A percentile compares a stretch with the other conserved stretches of the same genome.
These are phyloP conservation scores for Rhodomyrtus tomentosa DNA, from an alignment of 345 rosid genomes.

Conservation along the genomic window DNA sequence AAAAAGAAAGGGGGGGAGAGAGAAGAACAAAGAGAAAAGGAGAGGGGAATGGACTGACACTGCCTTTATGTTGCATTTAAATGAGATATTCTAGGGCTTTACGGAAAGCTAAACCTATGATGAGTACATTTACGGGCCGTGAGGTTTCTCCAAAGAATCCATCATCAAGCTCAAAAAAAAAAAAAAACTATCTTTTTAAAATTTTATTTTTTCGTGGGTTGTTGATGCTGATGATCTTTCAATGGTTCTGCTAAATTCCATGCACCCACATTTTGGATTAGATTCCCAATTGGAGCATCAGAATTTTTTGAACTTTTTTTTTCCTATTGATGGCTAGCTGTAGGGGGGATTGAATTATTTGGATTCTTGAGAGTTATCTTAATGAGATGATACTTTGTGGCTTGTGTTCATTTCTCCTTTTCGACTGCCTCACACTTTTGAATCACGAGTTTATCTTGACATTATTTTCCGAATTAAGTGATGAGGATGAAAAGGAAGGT, in stretches of 20 bases:
- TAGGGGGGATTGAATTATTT: conserved; percentile 2
- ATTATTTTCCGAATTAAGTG: neutral
- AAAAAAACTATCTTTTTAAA: neutral
- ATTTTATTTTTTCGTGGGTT: neutral
- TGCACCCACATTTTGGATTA: neutral
- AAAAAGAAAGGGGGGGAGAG: neutral
- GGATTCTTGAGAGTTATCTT: conserved; percentile 14
- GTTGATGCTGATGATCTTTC: neutral
- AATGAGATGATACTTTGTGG: neutral
- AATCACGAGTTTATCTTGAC: neutral
- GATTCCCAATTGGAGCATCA: neutral
- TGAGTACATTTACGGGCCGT: conserved; percentile 35
- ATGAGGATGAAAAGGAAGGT: neutral
- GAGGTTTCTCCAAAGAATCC: conserved; percentile 24
- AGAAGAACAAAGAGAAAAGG: neutral
- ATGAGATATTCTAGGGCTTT: conserved; percentile 38
- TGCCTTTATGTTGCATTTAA: conserved; percentile 16
- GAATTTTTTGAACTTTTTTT: neutral
- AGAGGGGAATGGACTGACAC: conserved; percentile 5
- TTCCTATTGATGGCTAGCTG: conserved; percentile 14
- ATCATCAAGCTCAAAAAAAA: conserved; percentile 9
- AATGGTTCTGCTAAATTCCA: conserved; percentile 16
- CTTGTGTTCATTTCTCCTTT: neutral
- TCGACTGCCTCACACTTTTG: neutral
- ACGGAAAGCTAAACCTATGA: conserved; percentile 26